phyloP scores from a whole-genome alignment of 495 filamentous ascomycete species.

The Trypethelium eluteriae region DNA sequence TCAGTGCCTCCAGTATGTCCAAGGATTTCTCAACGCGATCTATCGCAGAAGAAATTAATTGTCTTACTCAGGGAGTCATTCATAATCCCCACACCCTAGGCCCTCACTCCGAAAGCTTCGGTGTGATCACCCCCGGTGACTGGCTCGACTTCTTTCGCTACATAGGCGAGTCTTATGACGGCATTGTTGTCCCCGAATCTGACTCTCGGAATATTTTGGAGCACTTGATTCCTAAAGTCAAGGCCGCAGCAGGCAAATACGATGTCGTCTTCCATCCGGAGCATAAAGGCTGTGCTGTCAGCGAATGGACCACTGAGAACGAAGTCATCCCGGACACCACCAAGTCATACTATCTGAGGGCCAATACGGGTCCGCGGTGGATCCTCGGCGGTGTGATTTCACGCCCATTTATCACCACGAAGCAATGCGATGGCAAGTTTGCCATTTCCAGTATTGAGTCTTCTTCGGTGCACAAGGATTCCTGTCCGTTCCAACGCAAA shows the following conservation, averaged over 20 bases:
- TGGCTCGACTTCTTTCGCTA: slow-evolving; percentile 25
- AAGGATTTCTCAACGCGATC: not conserved
- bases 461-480: slow-evolving; percentile 11
- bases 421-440: slow-evolving; percentile 40
- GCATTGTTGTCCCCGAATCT: slow-evolving; percentile 16
- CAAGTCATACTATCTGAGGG: slow-evolving; percentile 39
- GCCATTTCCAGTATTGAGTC: slow-evolving; percentile 44
- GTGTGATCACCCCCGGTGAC: slow-evolving; percentile 20
- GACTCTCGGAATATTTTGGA: slow-evolving; percentile 19
- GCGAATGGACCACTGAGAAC: slow-evolving; percentile 40
- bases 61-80: slow-evolving; percentile 12
- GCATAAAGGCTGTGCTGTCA: slow-evolving; percentile 36
- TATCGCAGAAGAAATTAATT: not conserved
- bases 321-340: slow-evolving; percentile 36
- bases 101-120: slow-evolving; percentile 19
- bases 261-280: slow-evolving; percentile 44
- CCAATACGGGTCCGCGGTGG: slow-evolving; percentile 40
- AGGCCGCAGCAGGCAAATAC: slow-evolving; percentile 44
- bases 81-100: slow-evolving; percentile 21
- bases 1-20: slow-evolving; percentile 20
- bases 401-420: slow-evolving; percentile 41
- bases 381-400: slow-evolving; percentile 41
- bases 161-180: slow-evolving; percentile 21
- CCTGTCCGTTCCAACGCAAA: slow-evolving; percentile 9
- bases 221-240: slow-evolving; percentile 43